These are phyloP conservation scores for Magnolia kwangsiensis DNA, from an alignment of 164 flowering plant species.

Conservation along the genomic window DNA sequence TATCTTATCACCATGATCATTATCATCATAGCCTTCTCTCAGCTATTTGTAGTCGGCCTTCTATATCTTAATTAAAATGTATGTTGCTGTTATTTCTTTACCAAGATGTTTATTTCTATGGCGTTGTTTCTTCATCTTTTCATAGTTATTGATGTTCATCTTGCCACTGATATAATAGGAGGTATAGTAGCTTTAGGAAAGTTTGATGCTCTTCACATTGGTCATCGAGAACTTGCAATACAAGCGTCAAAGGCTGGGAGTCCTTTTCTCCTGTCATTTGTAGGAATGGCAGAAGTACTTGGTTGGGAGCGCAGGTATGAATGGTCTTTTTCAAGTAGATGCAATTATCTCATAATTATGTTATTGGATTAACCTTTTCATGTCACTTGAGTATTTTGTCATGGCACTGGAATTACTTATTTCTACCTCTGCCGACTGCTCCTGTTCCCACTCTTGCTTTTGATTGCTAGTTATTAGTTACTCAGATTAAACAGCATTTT, in stretches of 20 bases:
- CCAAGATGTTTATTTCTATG: neutral
- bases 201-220: constrained; percentile 98
- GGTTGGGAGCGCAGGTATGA: constrained; percentile 93
- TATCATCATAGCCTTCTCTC: too few species aligned
- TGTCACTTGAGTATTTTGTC: neutral
- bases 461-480: neutral
- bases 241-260: constrained; percentile 82
- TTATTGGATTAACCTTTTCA: neutral
- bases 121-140: neutral
- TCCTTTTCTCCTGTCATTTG: constrained; percentile 88
- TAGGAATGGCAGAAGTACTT: constrained; percentile 91
- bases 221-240: constrained; percentile 93
- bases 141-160: neutral
- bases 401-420: neutral
- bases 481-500: neutral
- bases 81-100: neutral
- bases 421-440: neutral
- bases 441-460: neutral
- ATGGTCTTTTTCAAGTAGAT: neutral
- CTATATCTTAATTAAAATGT: neutral
- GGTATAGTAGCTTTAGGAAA: constrained; percentile 95
- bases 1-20: neutral
- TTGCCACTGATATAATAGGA: constrained; percentile 36
- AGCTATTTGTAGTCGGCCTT: neutral
- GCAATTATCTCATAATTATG: neutral